Evolutionary conservation across 2,329 filamentous ascomycete genomes (phyloP).

Genomic region (Xylariaceae sp.): DNA sequence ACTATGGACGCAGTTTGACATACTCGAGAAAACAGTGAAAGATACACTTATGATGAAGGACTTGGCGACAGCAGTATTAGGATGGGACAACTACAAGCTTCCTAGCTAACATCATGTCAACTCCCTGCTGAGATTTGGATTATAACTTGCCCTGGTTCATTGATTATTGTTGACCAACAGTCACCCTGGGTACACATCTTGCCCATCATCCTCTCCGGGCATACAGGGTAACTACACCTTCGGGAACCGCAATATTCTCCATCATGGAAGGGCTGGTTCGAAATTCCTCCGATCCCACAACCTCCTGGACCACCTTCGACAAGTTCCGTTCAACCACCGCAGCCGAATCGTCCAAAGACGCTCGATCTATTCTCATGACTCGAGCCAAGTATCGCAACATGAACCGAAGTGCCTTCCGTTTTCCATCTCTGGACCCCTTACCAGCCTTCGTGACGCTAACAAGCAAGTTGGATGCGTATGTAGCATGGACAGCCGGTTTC

Average conservation of each 20-base stretch:
- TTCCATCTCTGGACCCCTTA: slow-evolving; percentile 17
- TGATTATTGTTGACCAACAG: background rate
- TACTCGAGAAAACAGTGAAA: too few relatives aligned
- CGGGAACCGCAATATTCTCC: background rate
- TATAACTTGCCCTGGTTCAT: too few relatives aligned
- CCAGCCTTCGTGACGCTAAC: slow-evolving; percentile 28
- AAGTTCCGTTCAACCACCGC: slow-evolving; percentile 8
- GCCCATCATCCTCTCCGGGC: background rate
- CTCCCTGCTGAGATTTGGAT: too few relatives aligned
- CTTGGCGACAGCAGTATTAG: background rate
- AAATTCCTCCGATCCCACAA: slow-evolving; percentile 5
- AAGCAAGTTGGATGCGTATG: slow-evolving; percentile 36
- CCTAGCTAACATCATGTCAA: too few relatives aligned
- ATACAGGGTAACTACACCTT: background rate
- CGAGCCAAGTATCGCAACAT: slow-evolving; percentile 30
- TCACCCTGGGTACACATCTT: background rate
- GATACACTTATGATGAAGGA: too few relatives aligned
- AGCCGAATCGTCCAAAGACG: background rate
- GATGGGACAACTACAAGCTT: background rate
- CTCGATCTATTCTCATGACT: slow-evolving; percentile 17
- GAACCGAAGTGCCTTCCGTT: slow-evolving; percentile 24
- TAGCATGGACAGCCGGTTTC: slow-evolving; percentile 33
- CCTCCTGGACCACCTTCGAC: background rate
- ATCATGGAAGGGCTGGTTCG: background rate
- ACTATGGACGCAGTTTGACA: background rate